phyloP scores from a whole-genome alignment of 2,329 filamentous ascomycete species.

The Chaetothyriales sp. region DNA sequence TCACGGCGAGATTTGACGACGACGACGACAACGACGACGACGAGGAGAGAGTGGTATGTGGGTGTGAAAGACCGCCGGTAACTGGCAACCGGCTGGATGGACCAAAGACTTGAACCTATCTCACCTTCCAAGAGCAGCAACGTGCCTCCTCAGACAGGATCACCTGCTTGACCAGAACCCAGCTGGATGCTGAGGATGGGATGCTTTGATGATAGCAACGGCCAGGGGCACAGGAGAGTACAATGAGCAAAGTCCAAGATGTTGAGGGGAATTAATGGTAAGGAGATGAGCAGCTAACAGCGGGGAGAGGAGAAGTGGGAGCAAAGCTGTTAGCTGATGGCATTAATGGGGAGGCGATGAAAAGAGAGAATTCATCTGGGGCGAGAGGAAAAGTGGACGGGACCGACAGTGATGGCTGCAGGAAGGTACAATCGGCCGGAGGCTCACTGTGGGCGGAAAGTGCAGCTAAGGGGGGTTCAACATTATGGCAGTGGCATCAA shows the following conservation, averaged over 20 bases:
- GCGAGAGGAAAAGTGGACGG: not conserved
- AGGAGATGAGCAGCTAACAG: slow-evolving; percentile 17
- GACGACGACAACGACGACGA: not conserved
- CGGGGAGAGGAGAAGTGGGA: slow-evolving; percentile 8
- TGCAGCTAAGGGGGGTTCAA: not conserved
- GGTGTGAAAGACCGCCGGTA: not conserved
- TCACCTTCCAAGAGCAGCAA: not conserved
- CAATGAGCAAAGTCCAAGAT: slow-evolving; percentile 20
- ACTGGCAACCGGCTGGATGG: not conserved
- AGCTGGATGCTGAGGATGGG: slow-evolving; percentile 6
- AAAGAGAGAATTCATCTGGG: slow-evolving; percentile 5
- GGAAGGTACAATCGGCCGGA: not conserved
- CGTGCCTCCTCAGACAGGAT: not conserved
- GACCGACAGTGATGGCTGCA: not conserved
- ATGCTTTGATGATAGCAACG: slow-evolving; percentile 2
- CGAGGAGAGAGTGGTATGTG: not conserved
- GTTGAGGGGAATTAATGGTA: slow-evolving; percentile 17
- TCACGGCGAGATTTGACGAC: no score
- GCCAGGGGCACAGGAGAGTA: slow-evolving; percentile 13
- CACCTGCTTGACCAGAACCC: not conserved
- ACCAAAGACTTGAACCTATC: not conserved
- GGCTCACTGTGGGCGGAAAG: not conserved
- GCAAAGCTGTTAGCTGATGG: slow-evolving; percentile 14
- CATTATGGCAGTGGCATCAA: not conserved
- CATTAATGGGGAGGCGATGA: slow-evolving; percentile 11